Evolutionary conservation across 225 moss, liverwort and hornwort genomes (phyloP), one percentile per base, ranked within the genome.

Genomic region (Anthoceros angustus): DNA sequence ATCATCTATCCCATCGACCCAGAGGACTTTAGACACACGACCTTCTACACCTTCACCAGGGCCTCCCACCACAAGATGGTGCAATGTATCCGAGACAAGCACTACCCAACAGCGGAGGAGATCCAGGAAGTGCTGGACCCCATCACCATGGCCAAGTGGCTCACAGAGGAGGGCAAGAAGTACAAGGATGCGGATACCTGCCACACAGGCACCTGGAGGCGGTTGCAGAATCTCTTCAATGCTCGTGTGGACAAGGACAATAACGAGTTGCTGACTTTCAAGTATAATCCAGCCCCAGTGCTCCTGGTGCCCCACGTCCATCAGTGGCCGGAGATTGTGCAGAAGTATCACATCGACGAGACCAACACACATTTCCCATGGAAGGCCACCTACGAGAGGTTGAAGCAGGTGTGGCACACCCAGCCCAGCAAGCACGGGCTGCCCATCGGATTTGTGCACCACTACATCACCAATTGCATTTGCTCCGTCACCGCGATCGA

Each of bases 271-370:
- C n/a, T 55, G 55, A 55, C n/a, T 7, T 55, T 55, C 55, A 55
- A 55, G 14, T 55, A 55, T 23, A 55, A 23, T 15, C 55, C 55
- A 20, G n/a, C 55, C 10, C n/a, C 55, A 46, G 45, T 11, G 55
- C 55, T 55, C 8, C 55, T 8, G 55, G 23, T 55, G 18, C 55
- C 55, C 55, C 55, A 55, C 14, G 55, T 55, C 18, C 55, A 55
- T 23, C 55, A 55, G 55, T 55, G 55, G 55, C 55, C 55, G n/a
- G 55, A 55, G n/a, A 55, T 55, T 55, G 55, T 55, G 55, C 55
- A 55, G 5, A 55, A 55, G 23, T 55, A 15, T 20, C 55, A 55
- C 55, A 20, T 55, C 18, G n/a, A 55, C 23, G 55, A 55, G 55
- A 18, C 8, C 23, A 55, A 55, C 23, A 7, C 23, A 8, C 55